Evolutionary conservation across 106 monocot species (phyloP), one percentile per base, ranked within the genome.

Genomic region (Narthecium ossifragum): DNA sequence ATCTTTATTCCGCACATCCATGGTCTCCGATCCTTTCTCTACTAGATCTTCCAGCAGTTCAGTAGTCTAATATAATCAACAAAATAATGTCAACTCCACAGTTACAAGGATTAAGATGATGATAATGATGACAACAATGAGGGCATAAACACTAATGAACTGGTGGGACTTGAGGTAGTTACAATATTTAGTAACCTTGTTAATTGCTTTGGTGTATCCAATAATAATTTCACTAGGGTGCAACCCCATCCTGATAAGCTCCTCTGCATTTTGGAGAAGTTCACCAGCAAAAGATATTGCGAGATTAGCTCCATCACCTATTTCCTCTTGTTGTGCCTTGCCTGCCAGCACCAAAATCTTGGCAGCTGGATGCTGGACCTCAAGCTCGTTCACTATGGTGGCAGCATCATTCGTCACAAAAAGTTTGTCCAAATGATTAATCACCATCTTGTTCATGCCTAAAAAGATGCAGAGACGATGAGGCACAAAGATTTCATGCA

Each of bases 391-490:
- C 32, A 98, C 84, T 31, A 98, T 98, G 17, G 96, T 98, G 36
- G 90, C 90, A 12, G 96, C 96, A 72, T 98, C 96, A 57, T 81
- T 98, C 20, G 96, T 98, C n/a, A 98, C 76, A 68, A 90, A 98
- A 0, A 98, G 81, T 79, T 90, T 98, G 74, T 98, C 96, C 51
- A 98, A 56, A 57, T 98, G 96, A 65, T 98, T 98, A 13, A 98
- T 98, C 6, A 98, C 86, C 96, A 98, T 98, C 50, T 98, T 98
- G 54, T 98, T 98, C 96, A 98, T 86, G 18, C 93, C 93, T 92
- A 40, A 23, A 39, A 32, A 61, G 10, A 20, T 6, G 8, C 10
- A n/a, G n/a, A n/a, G n/a, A n/a, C n/a, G n/a, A n/a, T n/a, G n/a
- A n/a, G n/a, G n/a, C n/a, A 39, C 39, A 39, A 39, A 39, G 15